Evolutionary conservation across 164 flowering plant genomes (phyloP).

Genomic region (Annona squamosa): DNA sequence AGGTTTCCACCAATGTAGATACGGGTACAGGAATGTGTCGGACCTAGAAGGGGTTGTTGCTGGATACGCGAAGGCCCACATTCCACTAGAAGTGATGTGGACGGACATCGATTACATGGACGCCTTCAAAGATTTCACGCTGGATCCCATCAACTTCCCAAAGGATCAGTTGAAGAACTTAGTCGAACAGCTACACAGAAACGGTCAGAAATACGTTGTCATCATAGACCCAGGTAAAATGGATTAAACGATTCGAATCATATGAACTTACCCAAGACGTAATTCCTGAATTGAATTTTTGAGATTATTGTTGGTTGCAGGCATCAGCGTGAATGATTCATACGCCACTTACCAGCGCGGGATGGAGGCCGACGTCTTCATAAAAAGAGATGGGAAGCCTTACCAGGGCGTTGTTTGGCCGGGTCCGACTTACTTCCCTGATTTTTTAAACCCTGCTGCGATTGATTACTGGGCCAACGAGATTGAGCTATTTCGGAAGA

Average conservation of each 20-base stretch:
- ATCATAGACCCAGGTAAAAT: slow-evolving; percentile 74
- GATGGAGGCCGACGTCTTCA: slow-evolving; percentile 49
- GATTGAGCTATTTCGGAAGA: slow-evolving; percentile 40
- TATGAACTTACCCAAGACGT: background rate
- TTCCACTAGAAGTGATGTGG: slow-evolving; percentile 93
- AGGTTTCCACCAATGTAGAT: slow-evolving; percentile 90
- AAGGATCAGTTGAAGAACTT: slow-evolving; percentile 40
- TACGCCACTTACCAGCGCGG: slow-evolving; percentile 58
- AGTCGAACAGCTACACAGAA: slow-evolving; percentile 47
- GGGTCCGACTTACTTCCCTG: slow-evolving; percentile 67
- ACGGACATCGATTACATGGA: slow-evolving; percentile 91
- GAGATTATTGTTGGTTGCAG: slow-evolving; percentile 20
- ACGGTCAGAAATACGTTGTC: slow-evolving; percentile 61
- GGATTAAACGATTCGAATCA: background rate
- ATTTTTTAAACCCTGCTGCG: slow-evolving; percentile 47
- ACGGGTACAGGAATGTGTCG: slow-evolving; percentile 60
- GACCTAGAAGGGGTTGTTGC: slow-evolving; percentile 67
- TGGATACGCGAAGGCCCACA: slow-evolving; percentile 61
- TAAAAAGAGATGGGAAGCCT: slow-evolving; percentile 47
- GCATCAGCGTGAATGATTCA: slow-evolving; percentile 50
- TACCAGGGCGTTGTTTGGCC: slow-evolving; percentile 79
- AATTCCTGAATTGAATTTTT: too few relatives aligned
- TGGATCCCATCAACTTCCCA: slow-evolving; percentile 74
- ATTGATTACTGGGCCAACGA: slow-evolving; percentile 48
- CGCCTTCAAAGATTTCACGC: slow-evolving; percentile 65